Percentiles rank a stretch among this genome's conserved stretches.
Evolutionary conservation across 306 rosid genomes (phyloP).

Genomic region (Cicer cuneatum): DNA sequence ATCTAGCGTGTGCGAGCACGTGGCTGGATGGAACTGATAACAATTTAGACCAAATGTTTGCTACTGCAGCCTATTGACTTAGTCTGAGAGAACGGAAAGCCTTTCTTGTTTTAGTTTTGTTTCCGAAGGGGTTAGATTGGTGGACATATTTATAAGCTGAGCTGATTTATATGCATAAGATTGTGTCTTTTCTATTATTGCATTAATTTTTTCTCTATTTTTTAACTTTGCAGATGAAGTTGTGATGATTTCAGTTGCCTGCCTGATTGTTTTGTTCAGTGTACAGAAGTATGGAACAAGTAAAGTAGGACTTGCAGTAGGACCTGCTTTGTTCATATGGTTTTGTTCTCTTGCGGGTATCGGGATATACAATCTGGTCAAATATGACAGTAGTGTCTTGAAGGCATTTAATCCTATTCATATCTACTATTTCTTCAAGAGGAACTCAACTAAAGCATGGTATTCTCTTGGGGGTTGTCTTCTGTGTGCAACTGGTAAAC

Average conservation of each 20-base stretch:
- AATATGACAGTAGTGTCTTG: slow-evolving; percentile 74
- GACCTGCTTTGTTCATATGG: slow-evolving; percentile 96
- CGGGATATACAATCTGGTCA: slow-evolving; percentile 87
- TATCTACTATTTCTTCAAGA: slow-evolving; percentile 86
- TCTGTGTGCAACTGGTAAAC: slow-evolving; percentile 94
- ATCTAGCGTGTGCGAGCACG: too few relatives aligned
- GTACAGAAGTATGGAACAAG: slow-evolving; percentile 97
- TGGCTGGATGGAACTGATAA: neutral
- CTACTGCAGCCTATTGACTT: neutral
- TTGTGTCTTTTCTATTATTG: slow-evolving; percentile 26
- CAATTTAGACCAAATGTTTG: neutral
- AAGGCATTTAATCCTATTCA: slow-evolving; percentile 93
- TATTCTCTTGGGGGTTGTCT: slow-evolving; percentile 97
- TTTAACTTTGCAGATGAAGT: slow-evolving; percentile 77
- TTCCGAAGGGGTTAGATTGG: neutral
- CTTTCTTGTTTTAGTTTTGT: neutral
- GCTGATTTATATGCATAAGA: slow-evolving; percentile 12
- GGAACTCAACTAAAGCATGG: slow-evolving; percentile 96
- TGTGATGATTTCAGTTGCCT: slow-evolving; percentile 89
- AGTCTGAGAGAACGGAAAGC: neutral
- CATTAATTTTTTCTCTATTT: slow-evolving; percentile 40
- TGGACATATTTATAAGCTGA: slow-evolving; percentile 2
- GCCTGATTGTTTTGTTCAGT: slow-evolving; percentile 84
- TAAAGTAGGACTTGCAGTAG: slow-evolving; percentile 90
- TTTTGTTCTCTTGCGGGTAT: slow-evolving; percentile 85